Evolutionary conservation across 2,329 filamentous ascomycete species (phyloP).

Genomic region (Xylariomycetidae sp.): DNA sequence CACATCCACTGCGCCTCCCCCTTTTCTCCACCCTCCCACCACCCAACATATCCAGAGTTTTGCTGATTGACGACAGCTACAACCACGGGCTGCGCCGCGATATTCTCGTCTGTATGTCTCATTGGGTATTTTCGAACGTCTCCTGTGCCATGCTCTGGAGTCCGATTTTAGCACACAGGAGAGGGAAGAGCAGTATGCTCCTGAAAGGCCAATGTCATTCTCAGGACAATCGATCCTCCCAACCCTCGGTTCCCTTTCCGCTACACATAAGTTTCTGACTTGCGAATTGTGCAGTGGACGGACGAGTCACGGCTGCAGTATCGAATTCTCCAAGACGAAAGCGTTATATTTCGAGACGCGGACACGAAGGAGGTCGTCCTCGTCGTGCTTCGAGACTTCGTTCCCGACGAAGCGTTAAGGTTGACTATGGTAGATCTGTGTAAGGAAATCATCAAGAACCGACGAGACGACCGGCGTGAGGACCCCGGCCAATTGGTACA

Average conservation of each 20-base stretch:
- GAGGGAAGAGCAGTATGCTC: too few species aligned
- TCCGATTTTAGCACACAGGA: too few species aligned
- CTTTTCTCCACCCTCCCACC: too few species aligned
- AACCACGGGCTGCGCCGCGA: slow-evolving; percentile 6
- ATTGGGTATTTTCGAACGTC: too few species aligned
- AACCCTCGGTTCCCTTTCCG: too few species aligned
- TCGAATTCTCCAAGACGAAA: slow-evolving; percentile 15
- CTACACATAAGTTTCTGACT: too few species aligned
- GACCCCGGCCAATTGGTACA: slow-evolving; percentile 11
- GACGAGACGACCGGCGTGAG: slow-evolving; percentile 8
- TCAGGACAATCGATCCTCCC: too few species aligned
- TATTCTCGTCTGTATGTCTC: too few species aligned
- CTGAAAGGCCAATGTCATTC: too few species aligned
- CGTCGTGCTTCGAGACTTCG: slow-evolving; percentile 15
- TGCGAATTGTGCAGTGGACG: background rate
- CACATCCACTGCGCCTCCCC: too few species aligned
- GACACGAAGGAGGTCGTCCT: slow-evolving; percentile 15
- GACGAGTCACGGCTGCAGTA: slow-evolving; percentile 10
- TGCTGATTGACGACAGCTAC: slow-evolving; percentile 5
- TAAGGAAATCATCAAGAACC: slow-evolving; percentile 9
- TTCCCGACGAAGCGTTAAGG: slow-evolving; percentile 11
- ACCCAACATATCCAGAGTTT: too few species aligned
- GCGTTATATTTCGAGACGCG: slow-evolving; percentile 17
- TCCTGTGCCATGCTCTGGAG: too few species aligned
- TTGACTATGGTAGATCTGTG: slow-evolving; percentile 10